Percentiles rank a stretch among this genome's conserved stretches.
Conservation (phyloP, 495 filamentous ascomycete species). For the Penicillium roqueforti region DNA sequence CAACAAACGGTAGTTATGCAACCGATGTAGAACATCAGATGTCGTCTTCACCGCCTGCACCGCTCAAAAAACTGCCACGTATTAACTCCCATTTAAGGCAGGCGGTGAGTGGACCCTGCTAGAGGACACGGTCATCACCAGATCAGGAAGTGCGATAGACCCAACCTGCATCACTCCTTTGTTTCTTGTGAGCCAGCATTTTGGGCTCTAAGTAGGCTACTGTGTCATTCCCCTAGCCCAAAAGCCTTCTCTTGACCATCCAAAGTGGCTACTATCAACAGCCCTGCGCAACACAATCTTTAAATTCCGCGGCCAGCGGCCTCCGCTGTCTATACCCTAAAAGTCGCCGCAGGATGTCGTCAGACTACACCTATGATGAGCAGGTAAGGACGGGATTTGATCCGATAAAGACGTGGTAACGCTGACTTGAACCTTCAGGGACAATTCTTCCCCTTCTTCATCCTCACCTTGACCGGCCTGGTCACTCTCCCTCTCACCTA, state of each 20-base stretch:
- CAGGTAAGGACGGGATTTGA: conserved; percentile 48
- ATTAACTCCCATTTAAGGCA: conserved; percentile 9
- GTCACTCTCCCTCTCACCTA: conserved; percentile 91
- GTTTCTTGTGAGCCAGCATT: conserved; percentile 24
- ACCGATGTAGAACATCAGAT: not conserved
- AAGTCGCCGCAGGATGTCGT: conserved; percentile 66
- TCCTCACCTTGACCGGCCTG: conserved; percentile 82
- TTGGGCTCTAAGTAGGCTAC: conserved; percentile 15
- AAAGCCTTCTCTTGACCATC: conserved; percentile 1
- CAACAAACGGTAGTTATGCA: not conserved
- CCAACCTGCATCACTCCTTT: conserved; percentile 29
- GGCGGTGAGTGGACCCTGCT: conserved; percentile 20
- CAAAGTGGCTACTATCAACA: conserved; percentile 7
- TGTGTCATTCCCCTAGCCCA: conserved; percentile 1
- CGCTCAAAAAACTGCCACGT: conserved; percentile 11
- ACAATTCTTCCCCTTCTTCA: conserved; percentile 98
- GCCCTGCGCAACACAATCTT: conserved; percentile 24
- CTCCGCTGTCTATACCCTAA: conserved; percentile 38
- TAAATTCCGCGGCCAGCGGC: conserved; percentile 31
- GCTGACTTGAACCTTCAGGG: conserved; percentile 50
- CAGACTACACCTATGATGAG: conserved; percentile 97
- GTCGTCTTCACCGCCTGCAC: conserved; percentile 17
- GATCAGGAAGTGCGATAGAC: conserved; percentile 25
- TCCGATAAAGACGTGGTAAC: not conserved
- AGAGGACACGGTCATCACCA: conserved; percentile 35